Evolutionary conservation across 2,329 filamentous ascomycete genomes (phyloP), one percentile per base, ranked within the genome.

Genomic region (Pseudogymnoascus sp.): DNA sequence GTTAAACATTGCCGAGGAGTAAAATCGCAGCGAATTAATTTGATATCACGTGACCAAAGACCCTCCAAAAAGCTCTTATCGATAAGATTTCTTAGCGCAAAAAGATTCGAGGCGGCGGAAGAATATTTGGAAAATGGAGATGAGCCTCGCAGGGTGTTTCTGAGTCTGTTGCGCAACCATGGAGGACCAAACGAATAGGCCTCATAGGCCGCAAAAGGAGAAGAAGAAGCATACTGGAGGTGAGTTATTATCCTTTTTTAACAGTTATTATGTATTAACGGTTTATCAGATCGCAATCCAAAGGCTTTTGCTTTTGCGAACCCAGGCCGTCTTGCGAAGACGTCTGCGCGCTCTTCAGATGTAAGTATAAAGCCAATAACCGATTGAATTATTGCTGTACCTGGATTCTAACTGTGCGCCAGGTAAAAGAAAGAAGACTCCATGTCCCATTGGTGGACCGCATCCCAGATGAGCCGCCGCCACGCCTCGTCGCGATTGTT

Each of bases 401-500:
- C 30, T 33, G 18, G 47, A 20, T 18, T 33, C 47, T 54, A 54
- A 54, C 14, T 22, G 20, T 47, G 8, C 59, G 63, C 11, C 71
- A 92, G 88, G 86, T 96, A 75, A 94, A 91, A 81, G 95, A 99
- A 77, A 97, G 95, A 77, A 86, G 93, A 63, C 82, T 97, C 38
- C 95, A 99, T 81, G 94, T 99, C 16, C 94, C 94, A 47, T 88
- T 96, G 73, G 89, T 97, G 77, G 94, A 99, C 79, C 87, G 95
- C 67, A 81, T 97, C 28, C 93, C 94, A 66, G 93, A 97, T 75
- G 94, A 97, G 78, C 89, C 94, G 14, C 92, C 94, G 25, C 94
- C 94, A 62, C 86, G 95, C 63, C 86, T 99, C 62, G 93, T 97
- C 68, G 86, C 91, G 64, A 92, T 99, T 63, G 92, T 97, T 72